Conservation (phyloP, 768 basidiomycete species). For the Megacollybia marginata region DNA sequence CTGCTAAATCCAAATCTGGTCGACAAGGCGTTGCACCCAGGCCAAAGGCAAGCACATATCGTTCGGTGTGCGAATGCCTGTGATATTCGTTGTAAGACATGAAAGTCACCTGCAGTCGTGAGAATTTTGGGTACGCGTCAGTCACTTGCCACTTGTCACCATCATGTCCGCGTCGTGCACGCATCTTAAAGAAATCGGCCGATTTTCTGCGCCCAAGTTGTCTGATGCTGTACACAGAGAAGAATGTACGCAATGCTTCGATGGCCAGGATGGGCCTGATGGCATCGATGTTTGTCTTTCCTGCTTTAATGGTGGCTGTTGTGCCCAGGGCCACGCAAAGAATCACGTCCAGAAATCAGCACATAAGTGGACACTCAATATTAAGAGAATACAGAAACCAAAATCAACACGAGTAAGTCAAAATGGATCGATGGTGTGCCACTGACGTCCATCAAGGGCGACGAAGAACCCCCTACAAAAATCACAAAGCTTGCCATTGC, state of each 20-base stretch:
- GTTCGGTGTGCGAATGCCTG: too few relatives aligned
- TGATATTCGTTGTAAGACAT: too few relatives aligned
- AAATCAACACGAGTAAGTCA: conserved; percentile 54
- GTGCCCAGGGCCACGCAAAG: conserved; percentile 65
- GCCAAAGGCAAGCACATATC: too few relatives aligned
- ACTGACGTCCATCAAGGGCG: conserved; percentile 24
- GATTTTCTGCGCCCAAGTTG: conserved; percentile 47
- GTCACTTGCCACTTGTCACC: too few relatives aligned
- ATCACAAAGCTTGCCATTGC: conserved; percentile 84
- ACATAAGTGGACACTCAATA: conserved; percentile 73
- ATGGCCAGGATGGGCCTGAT: conserved; percentile 72
- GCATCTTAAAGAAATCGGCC: conserved; percentile 44
- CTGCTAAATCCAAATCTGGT: too few relatives aligned
- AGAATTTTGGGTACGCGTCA: too few relatives aligned
- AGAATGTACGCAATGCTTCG: conserved; percentile 97
- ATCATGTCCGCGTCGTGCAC: conserved; percentile 29
- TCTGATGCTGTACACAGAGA: conserved; percentile 79
- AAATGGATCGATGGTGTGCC: not conserved
- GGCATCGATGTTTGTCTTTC: conserved; percentile 86
- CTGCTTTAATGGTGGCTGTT: conserved; percentile 94
- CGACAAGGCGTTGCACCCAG: too few relatives aligned
- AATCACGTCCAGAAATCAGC: conserved; percentile 66
- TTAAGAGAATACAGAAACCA: conserved; percentile 67
- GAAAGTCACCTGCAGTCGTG: too few relatives aligned
- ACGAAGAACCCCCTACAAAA: conserved; percentile 81